Evolutionary conservation across 805 yeast genomes (phyloP), one percentile per base, ranked within the genome.

Genomic region (Kuraishia cidri): DNA sequence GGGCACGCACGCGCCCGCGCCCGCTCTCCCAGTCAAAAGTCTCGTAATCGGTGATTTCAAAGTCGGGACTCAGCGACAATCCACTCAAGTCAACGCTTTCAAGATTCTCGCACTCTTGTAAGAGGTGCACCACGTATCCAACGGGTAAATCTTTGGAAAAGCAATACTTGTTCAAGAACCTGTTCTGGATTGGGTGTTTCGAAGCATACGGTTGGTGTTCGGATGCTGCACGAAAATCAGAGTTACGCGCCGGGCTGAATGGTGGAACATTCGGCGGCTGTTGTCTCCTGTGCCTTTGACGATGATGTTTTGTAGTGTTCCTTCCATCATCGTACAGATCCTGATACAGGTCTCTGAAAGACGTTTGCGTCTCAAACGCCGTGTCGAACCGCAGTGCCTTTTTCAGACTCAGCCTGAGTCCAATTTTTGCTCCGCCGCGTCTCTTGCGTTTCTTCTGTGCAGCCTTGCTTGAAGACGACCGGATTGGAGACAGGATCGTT

Each of bases 101-200:
- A 24, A 86, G 44, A 42, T 80, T 78, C 10, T 74, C 74, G 47
- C 95, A 87, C 22, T 72, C 57, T n/a, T 66, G 67, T 24, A 86
- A 47, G 24, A 85, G 46, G 49, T 83, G 94, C 10, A 86, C 47
- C 7, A 87, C 46, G 40, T 75, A 73, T 0, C 95, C 96, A 19
- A 79, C 57, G 1, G 96, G 96, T 5, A 86, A 49, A 50, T 86
- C 96, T 42, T 69, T 74, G n/a, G 79, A 66, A 14, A 69, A 62
- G 3, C 84, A 65, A 52, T 80, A 81, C 50, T 72, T 79, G 34
- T 65, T 45, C 24, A 84, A 50, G 40, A 78, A 74, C 36, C 73
- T 70, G 48, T 72, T 79, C 26, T 75, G 73, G 29, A 57, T 52
- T 3, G 92, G 92, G 47, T 82, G 87, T 3, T 54, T 47, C 1